Base-by-base conservation (phyloP, 2,329 filamentous ascomycete genomes). In the Akanthomyces uredinophilus region DNA sequence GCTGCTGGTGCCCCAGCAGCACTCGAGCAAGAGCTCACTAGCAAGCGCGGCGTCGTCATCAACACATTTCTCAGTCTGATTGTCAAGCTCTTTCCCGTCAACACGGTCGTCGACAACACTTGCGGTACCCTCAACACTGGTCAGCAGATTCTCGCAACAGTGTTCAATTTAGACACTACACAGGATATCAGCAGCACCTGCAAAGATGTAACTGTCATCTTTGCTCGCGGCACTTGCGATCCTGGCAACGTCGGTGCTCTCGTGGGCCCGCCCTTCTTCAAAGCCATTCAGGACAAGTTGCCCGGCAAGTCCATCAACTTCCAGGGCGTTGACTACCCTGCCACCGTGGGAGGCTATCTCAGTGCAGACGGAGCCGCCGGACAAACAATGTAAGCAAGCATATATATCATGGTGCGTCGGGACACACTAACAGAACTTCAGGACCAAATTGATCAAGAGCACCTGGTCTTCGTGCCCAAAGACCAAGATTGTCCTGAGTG, bases 171-270 rank as follows among this genome's bases (percentile, higher is more conserved):
- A 4, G 27, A 29, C 2, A 29, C 27, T 29, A 29, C 27, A 29
- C 27, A 29, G 27, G 43, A 53, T 18, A 64, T 63, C 24, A 59
- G 61, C 32, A 64, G 66, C 8, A 41, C 61, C 4, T 71, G 70
- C 59, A 63, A 65, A 16, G 69, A 69, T 37, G 65, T 71, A 39
- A 71, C 65, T 5, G 57, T 72, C 35, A 53, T 72, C 22, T 72
- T 70, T 32, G 68, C 68, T 24, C 66, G 71, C 0, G 71, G 71
- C 5, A 72, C 70, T 11, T 71, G 70, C 29, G 70, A 72, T 22
- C 43, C 65, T 1, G 70, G 71, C 22, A 73, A 72, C 43, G 65
- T 72, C 43, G 71, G 71, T 24, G 66, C 68, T 20, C 65, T 71
- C 22, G 65, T 67, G 1, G 71, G 69, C 1, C 71, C 71, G 2